phyloP scores from a whole-genome alignment of 805 yeast species.

The Myxozyma sirexii region DNA sequence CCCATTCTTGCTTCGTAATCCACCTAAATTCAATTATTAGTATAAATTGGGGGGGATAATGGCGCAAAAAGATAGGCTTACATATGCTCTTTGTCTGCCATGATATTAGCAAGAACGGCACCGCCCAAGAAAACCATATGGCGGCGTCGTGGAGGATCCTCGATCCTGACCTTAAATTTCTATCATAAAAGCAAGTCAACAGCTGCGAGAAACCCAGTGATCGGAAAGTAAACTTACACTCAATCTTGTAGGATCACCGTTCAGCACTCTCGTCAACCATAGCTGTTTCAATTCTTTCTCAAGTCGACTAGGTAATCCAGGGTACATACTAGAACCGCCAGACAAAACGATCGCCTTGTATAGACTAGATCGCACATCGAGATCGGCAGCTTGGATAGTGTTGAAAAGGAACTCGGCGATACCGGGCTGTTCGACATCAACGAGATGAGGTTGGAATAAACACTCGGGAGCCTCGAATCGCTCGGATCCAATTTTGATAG shows the following conservation, averaged over 20 bases:
- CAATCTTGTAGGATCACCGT: slow-evolving; percentile 82
- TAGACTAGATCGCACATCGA: slow-evolving; percentile 85
- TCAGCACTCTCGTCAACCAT: slow-evolving; percentile 87
- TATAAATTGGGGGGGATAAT: not conserved
- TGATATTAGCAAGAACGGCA: slow-evolving; percentile 94
- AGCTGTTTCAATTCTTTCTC: slow-evolving; percentile 96
- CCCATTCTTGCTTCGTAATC: slow-evolving; percentile 96
- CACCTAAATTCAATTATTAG: slow-evolving; percentile 47
- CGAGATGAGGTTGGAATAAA: slow-evolving; percentile 91
- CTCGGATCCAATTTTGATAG: slow-evolving; percentile 91
- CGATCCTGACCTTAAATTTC: slow-evolving; percentile 93
- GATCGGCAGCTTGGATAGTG: slow-evolving; percentile 91
- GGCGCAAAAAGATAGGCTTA: slow-evolving; percentile 2
- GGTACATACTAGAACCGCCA: slow-evolving; percentile 99
- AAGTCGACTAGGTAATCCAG: slow-evolving; percentile 92
- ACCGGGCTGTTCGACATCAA: slow-evolving; percentile 96
- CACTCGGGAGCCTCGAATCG: slow-evolving; percentile 97
- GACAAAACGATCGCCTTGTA: slow-evolving; percentile 91
- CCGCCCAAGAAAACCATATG: slow-evolving; percentile 99
- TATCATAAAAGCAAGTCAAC: not conserved
- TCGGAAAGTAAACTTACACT: slow-evolving; percentile 17
- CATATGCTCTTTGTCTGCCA: slow-evolving; percentile 98
- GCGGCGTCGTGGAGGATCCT: slow-evolving; percentile 98
- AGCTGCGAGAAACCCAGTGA: slow-evolving; percentile 41
- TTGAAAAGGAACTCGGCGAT: slow-evolving; percentile 90